Evolutionary conservation across 2,329 filamentous ascomycete species (phyloP), one percentile per base, ranked within the genome.

Genomic region (Akanthomyces dipterigenus): DNA sequence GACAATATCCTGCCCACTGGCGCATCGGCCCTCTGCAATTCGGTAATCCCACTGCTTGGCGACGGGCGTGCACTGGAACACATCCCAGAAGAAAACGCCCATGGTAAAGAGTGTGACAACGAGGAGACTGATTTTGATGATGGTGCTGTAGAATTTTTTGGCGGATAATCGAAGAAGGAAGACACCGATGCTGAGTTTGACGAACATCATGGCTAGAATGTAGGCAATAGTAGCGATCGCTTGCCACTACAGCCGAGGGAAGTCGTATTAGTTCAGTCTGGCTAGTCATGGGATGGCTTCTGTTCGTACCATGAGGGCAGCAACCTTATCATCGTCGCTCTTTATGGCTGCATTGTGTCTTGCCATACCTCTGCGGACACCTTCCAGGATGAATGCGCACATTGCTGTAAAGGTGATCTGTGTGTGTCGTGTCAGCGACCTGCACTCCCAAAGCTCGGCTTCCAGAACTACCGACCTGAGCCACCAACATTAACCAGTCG

Each of bases 181-280:
- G 62, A 83, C 71, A 38, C 77, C 78, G 54, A 84, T 82, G 70
- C 81, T 81, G 55, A 83, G 70, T 70, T 84, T 84, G 70, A 82
- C 78, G 63, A 84, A 78, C 75, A 82, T 78, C 80, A 84, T 84
- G 63, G 81, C 75, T 11, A 78, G 64, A 49, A 83, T 71, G 60
- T 83, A 83, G 2, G 77, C 77, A 7, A 76, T 78, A 1, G 80
- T 80, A 12, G 79, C 78, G 34, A 83, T 66, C 26, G 80, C 78
- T 72, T 83, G 81, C 71, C 77, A 82, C 76, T 81, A 43, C 38
- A 49, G 46, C 36, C 7, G 9, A 31, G 16, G 7, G 9, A 16
- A 16, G 34, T 43, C 57, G 38, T 46, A 18, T 60, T 45, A 53
- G 49, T 31, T 20, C 34, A 26, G 12, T 54, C 31, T 9, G 9